phyloP scores from a whole-genome alignment of 257 asterid genomes.

The Jasminum sambac region DNA sequence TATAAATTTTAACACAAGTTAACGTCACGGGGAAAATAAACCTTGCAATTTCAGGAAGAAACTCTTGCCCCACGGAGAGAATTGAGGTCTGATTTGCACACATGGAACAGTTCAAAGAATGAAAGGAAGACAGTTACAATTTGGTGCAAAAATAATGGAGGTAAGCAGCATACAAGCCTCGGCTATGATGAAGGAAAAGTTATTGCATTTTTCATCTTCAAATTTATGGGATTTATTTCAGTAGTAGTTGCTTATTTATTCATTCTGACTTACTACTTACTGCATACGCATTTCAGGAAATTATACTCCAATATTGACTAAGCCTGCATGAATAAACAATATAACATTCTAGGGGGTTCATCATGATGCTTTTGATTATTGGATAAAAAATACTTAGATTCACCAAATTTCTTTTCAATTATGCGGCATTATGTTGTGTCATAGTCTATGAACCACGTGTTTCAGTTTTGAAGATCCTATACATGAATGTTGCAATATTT shows the following conservation, averaged over 20 bases:
- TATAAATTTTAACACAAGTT: background rate
- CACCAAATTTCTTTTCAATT: background rate
- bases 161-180: background rate
- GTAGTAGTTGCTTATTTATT: background rate
- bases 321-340: background rate
- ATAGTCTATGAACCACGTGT: background rate
- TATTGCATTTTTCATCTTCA: background rate
- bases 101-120: background rate
- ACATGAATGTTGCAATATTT: background rate
- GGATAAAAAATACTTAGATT: background rate
- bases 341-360: background rate
- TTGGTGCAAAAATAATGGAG: background rate
- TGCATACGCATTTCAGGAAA: background rate
- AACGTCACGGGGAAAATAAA: background rate
- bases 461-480: background rate
- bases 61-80: background rate
- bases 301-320: background rate
- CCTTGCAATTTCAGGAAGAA: background rate
- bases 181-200: background rate
- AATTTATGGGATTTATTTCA: background rate
- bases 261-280: background rate
- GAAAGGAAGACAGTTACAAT: background rate
- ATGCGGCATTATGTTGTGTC: background rate
- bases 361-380: background rate
- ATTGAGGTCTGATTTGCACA: background rate